Percentiles rank a stretch among this genome's conserved stretches.
Conservation (phyloP, 768 basidiomycete genomes). For the Panellus pusillus region DNA sequence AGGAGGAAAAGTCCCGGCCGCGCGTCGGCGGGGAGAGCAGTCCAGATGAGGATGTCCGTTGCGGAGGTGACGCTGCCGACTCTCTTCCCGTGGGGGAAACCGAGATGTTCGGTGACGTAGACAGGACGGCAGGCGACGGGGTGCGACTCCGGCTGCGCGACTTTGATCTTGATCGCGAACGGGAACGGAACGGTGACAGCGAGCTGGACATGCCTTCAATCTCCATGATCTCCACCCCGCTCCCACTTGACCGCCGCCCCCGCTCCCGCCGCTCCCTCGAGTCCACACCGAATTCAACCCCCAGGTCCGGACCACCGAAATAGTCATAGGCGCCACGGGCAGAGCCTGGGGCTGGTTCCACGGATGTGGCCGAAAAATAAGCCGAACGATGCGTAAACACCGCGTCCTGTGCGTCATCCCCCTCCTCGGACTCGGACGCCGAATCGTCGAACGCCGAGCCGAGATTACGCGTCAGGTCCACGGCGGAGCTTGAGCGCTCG, state of each 20-base stretch:
- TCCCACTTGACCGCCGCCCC: constrained; percentile 21
- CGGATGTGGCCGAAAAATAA: constrained; percentile 18
- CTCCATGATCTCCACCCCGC: constrained; percentile 28
- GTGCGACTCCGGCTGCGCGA: constrained; percentile 45
- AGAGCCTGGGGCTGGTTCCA: background rate
- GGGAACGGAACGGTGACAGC: constrained; percentile 26
- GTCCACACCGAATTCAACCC: constrained; percentile 43
- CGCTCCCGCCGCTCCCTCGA: constrained; percentile 16
- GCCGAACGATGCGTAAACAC: constrained; percentile 19
- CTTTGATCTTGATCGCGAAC: constrained; percentile 37
- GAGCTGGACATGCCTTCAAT: constrained; percentile 18
- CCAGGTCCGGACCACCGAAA: constrained; percentile 59
- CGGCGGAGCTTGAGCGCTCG: constrained; percentile 5
- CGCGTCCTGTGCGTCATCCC: constrained; percentile 22
- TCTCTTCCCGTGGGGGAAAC: constrained; percentile 25
- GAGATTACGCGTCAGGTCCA: constrained; percentile 11
- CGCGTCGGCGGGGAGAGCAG: constrained; percentile 21
- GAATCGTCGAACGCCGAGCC: background rate
- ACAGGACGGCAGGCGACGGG: constrained; percentile 37
- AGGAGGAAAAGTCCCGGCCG: constrained; percentile 26
- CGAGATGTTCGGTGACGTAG: background rate
- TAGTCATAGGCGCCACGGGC: constrained; percentile 50
- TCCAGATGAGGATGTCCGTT: background rate
- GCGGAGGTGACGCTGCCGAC: background rate
- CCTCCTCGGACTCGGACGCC: constrained; percentile 11